Evolutionary conservation across 768 basidiomycete genomes (phyloP).

Genomic region (Trametes sanguinea): DNA sequence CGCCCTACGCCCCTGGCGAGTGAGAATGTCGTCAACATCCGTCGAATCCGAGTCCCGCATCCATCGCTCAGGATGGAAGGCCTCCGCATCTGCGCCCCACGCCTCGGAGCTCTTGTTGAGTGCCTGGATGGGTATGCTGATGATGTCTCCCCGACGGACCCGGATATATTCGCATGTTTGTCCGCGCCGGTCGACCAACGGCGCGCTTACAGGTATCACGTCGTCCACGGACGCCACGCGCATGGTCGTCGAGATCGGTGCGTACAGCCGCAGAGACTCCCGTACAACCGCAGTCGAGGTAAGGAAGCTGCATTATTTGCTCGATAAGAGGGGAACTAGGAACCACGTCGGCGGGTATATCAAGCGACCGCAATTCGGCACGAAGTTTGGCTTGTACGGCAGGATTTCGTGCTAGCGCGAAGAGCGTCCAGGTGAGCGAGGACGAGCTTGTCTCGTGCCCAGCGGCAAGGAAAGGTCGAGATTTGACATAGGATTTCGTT

Average conservation of each 20-base stretch:
- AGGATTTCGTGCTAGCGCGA: conserved; percentile 51
- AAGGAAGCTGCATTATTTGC: conserved; percentile 38
- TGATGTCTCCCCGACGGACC: conserved; percentile 48
- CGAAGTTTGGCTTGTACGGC: conserved; percentile 50
- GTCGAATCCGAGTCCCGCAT: neutral
- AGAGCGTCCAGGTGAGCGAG: conserved; percentile 64
- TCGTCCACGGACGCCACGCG: conserved; percentile 50
- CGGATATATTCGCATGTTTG: conserved; percentile 17
- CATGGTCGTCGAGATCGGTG: conserved; percentile 62
- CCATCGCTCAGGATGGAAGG: conserved; percentile 50
- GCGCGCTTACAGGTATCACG: conserved; percentile 49
- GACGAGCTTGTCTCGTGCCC: conserved; percentile 66
- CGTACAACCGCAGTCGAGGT: conserved; percentile 65
- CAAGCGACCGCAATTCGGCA: conserved; percentile 41
- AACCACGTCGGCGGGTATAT: neutral
- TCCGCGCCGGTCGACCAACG: conserved; percentile 33
- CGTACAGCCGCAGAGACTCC: conserved; percentile 55
- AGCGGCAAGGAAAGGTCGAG: conserved; percentile 62
- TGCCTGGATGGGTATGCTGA: conserved; percentile 60
- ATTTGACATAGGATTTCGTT: conserved; percentile 65
- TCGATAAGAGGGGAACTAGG: conserved; percentile 23
- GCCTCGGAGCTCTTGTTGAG: conserved; percentile 55
- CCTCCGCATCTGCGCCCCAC: conserved; percentile 69
- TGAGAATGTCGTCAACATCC: neutral
- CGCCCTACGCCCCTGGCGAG: conserved; percentile 44